phyloP scores from a whole-genome alignment of 2,329 filamentous ascomycete species.

The Fusarium caatingaense region DNA sequence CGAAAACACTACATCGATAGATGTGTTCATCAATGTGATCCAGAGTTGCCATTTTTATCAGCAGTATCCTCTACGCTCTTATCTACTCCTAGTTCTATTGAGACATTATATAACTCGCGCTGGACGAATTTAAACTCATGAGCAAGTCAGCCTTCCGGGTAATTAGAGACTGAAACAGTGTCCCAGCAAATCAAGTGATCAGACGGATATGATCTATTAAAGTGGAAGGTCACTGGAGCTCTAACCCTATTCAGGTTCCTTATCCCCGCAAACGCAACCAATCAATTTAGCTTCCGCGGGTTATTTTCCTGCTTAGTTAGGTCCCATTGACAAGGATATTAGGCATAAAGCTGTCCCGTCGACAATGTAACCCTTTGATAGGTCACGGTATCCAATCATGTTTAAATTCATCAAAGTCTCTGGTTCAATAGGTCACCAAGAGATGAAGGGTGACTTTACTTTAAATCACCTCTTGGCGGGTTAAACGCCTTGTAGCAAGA shows the following conservation, averaged over 20 bases:
- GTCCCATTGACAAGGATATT: not conserved
- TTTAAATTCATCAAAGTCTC: not conserved
- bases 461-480: not conserved
- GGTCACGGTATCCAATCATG: slow-evolving; percentile 15
- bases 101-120: not conserved
- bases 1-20: too few species aligned
- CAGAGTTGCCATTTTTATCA: not conserved
- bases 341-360: not conserved
- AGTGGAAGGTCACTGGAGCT: not conserved
- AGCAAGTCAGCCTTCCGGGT: not conserved
- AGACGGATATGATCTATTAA: not conserved
- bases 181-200: not conserved
- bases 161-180: not conserved
- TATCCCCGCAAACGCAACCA: not conserved
- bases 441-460: not conserved
- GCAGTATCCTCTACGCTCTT: too few species aligned
- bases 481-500: not conserved
- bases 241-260: not conserved
- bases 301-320: not conserved
- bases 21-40: not conserved
- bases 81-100: too few species aligned
- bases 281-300: not conserved
- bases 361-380: slow-evolving; percentile 18
- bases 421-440: not conserved
- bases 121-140: not conserved